These are phyloP conservation scores for Deinandra increscens DNA, from an alignment of 129 eudicot species.

Conservation along the genomic window DNA sequence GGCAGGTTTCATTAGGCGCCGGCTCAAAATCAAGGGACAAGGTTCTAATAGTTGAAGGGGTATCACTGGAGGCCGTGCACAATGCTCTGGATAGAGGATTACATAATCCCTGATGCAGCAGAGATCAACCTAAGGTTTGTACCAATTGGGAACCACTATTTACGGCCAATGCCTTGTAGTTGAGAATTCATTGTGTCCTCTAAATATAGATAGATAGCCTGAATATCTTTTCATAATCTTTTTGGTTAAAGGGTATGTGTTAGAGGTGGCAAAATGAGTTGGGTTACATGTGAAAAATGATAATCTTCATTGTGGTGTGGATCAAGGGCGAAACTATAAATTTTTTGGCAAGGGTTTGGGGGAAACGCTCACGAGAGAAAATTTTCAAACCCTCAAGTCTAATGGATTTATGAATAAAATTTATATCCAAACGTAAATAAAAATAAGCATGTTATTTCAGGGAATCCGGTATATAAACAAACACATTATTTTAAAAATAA, in stretches of 20 bases:
- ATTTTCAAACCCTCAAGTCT: too few relatives aligned
- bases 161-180: background rate
- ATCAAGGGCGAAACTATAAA: too few relatives aligned
- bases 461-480: too few relatives aligned
- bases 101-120: conserved; percentile 35
- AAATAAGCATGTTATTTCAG: too few relatives aligned
- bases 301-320: background rate
- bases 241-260: background rate
- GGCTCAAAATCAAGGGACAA: conserved; percentile 89
- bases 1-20: conserved; percentile 78
- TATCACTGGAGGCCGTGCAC: conserved; percentile 54
- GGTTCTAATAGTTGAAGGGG: conserved; percentile 67
- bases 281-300: background rate
- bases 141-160: background rate
- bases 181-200: background rate
- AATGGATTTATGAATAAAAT: too few relatives aligned
- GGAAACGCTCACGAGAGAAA: too few relatives aligned
- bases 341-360: too few relatives aligned
- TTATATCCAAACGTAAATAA: too few relatives aligned
- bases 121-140: background rate
- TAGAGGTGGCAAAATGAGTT: too few relatives aligned
- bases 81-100: conserved; percentile 55
- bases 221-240: background rate
- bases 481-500: too few relatives aligned
- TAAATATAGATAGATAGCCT: background rate